Percentiles rank a stretch among this genome's conserved stretches.
Conservation (phyloP, 192 early-diverging fungal species). For the Dispira simplex region DNA sequence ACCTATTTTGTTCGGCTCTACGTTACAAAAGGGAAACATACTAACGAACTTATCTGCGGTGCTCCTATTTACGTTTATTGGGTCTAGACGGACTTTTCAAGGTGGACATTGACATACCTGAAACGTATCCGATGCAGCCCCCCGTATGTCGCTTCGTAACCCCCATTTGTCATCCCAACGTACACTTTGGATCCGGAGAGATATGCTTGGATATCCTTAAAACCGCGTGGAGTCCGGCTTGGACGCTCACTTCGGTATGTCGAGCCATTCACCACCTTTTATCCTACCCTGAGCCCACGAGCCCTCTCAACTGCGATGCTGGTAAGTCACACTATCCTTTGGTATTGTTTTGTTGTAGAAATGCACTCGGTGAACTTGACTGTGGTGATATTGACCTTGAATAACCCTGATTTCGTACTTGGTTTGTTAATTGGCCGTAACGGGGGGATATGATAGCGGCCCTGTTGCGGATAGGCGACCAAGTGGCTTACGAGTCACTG, state of each 20-base stretch:
- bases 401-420: no score
- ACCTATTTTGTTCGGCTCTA: no score
- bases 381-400: no score
- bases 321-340: no score
- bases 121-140: slow-evolving; percentile 59
- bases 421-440: no score
- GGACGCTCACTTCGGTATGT: slow-evolving; percentile 78
- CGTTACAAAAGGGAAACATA: no score
- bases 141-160: slow-evolving; percentile 60
- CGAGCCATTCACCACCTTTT: slow-evolving; percentile 71
- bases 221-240: slow-evolving; percentile 87
- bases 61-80: no score
- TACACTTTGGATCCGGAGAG: slow-evolving; percentile 89
- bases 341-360: no score
- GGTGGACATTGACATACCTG: slow-evolving; percentile 52
- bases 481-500: slow-evolving; percentile 70
- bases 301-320: slow-evolving; percentile 89
- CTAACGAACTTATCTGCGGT: no score
- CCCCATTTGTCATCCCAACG: slow-evolving; percentile 81
- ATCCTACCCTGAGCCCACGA: slow-evolving; percentile 73
- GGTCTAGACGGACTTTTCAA: slow-evolving; percentile 54
- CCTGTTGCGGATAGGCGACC: slow-evolving; percentile 75
- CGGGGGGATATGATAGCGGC: no score
- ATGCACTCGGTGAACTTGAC: no score
- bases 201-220: slow-evolving; percentile 95